These are phyloP conservation scores for Henckelia pumila DNA, from an alignment of 257 asterid genomes.

Conservation along the genomic window DNA sequence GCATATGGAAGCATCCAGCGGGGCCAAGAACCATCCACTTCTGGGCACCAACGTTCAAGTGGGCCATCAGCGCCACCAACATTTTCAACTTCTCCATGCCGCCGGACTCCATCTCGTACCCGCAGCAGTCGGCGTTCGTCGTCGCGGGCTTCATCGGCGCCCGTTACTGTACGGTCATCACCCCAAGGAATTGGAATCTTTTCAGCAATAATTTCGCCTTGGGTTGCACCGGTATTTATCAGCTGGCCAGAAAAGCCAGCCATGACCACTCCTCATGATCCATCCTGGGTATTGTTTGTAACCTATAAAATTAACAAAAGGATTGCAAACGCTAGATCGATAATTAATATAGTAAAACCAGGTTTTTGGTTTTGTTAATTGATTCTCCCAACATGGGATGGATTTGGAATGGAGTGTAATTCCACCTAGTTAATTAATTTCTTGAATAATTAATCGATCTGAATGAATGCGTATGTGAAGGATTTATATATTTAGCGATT, in stretches of 20 bases:
- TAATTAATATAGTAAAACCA: too few species aligned
- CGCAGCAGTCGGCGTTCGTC: not conserved
- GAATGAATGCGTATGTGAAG: not conserved
- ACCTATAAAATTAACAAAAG: too few species aligned
- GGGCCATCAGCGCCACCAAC: not conserved
- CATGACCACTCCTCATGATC: constrained; percentile 17
- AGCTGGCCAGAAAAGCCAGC: constrained; percentile 26
- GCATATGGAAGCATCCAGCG: not conserved
- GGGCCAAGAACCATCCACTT: not conserved
- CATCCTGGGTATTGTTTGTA: too few species aligned
- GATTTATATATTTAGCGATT: not conserved
- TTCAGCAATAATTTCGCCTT: constrained; percentile 31
- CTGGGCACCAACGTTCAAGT: constrained; percentile 9
- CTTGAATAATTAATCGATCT: not conserved
- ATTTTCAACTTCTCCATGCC: not conserved
- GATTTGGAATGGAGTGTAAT: not conserved
- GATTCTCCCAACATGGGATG: not conserved
- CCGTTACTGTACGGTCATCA: constrained; percentile 40
- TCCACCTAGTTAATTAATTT: too few species aligned
- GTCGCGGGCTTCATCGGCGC: constrained; percentile 34
- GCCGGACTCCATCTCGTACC: not conserved
- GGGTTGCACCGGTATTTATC: constrained; percentile 39
- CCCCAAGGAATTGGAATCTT: constrained; percentile 40
- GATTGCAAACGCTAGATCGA: too few species aligned
- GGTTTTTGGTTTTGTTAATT: not conserved